Base-by-base conservation (phyloP, 306 rosid species). In the Chamaecrista fasciculata region DNA sequence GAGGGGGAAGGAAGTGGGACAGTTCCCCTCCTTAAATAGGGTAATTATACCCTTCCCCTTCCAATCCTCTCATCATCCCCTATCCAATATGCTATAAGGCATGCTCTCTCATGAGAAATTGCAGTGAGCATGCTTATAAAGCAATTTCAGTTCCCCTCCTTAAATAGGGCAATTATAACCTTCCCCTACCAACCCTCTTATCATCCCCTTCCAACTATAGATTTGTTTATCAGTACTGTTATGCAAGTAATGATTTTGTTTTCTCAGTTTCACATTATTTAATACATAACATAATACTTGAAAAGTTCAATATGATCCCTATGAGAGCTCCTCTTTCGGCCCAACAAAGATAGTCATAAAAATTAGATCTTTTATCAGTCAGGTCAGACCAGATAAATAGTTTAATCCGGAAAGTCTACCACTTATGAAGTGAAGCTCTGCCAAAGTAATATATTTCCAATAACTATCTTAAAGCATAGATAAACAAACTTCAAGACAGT, bases 161-260 rank as follows among this genome's bases (percentile, higher is more conserved):
- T n/a, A n/a, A n/a, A n/a, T n/a, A n/a, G n/a, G n/a, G n/a, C n/a
- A n/a, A n/a, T n/a, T n/a, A n/a, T n/a, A n/a, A n/a, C n/a, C n/a
- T n/a, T n/a, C n/a, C n/a, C n/a, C n/a, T n/a, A n/a, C n/a, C n/a
- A n/a, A n/a, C n/a, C n/a, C n/a, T n/a, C n/a, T n/a, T n/a, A n/a
- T n/a, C n/a, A n/a, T n/a, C n/a, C n/a, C n/a, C n/a, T n/a, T n/a
- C n/a, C n/a, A n/a, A n/a, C n/a, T n/a, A n/a, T n/a, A n/a, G n/a
- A n/a, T n/a, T n/a, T n/a, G n/a, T n/a, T n/a, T 19, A 33, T 15
- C 60, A 43, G 52, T 66, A 74, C 18, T 66, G 60, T 31, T 28
- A 57, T 34, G 60, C 33, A 44, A 23, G n/a, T 18, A 34, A 52
- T 14, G 66, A 57, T 34, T 42, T 34, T 28, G 43, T 43, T 40